A percentile compares a stretch with the other conserved stretches of the same genome.
These are phyloP conservation scores for Anisogramma anomala DNA, from an alignment of 2,329 filamentous ascomycete species.

Conservation along the genomic window DNA sequence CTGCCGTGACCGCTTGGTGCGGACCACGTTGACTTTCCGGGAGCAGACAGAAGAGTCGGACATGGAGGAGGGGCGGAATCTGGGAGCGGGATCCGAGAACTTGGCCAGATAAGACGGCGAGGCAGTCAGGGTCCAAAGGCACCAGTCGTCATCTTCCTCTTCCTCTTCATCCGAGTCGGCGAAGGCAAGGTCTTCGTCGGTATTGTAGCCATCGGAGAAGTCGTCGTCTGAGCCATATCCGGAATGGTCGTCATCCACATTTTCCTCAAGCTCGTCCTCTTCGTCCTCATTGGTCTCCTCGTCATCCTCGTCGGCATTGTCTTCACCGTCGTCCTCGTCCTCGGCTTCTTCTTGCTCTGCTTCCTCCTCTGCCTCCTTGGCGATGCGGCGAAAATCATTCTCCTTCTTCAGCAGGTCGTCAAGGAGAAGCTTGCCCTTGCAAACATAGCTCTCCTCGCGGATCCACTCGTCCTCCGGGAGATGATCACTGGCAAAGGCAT, in stretches of 20 bases:
- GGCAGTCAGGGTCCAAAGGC: conserved; percentile 36
- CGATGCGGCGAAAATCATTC: conserved; percentile 73
- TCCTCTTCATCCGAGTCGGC: conserved; percentile 59
- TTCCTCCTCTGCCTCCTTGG: conserved; percentile 84
- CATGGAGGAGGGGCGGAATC: conserved; percentile 31
- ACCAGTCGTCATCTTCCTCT: conserved; percentile 56
- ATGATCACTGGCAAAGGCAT: conserved; percentile 81
- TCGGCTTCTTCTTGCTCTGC: conserved; percentile 64
- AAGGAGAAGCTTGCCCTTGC: conserved; percentile 66
- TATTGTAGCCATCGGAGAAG: conserved; percentile 60
- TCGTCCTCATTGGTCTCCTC: conserved; percentile 37
- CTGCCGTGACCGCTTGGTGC: conserved; percentile 18
- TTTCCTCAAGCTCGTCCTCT: conserved; percentile 38
- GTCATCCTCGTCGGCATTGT: conserved; percentile 30
- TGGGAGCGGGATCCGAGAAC: conserved; percentile 25
- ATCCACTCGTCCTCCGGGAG: conserved; percentile 88
- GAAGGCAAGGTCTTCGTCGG: conserved; percentile 57
- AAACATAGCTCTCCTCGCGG: conserved; percentile 50
- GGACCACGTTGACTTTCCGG: conserved; percentile 14
- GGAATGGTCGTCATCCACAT: conserved; percentile 47
- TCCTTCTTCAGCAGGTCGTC: conserved; percentile 85
- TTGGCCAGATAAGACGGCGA: conserved; percentile 26
- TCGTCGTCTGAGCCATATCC: conserved; percentile 45
- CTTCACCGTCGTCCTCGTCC: conserved; percentile 30
- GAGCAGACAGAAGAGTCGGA: conserved; percentile 53